Evolutionary conservation across 371 early-diverging fungal genomes (phyloP), one percentile per base, ranked within the genome.

Genomic region (Basidiobolus meristosporus): DNA sequence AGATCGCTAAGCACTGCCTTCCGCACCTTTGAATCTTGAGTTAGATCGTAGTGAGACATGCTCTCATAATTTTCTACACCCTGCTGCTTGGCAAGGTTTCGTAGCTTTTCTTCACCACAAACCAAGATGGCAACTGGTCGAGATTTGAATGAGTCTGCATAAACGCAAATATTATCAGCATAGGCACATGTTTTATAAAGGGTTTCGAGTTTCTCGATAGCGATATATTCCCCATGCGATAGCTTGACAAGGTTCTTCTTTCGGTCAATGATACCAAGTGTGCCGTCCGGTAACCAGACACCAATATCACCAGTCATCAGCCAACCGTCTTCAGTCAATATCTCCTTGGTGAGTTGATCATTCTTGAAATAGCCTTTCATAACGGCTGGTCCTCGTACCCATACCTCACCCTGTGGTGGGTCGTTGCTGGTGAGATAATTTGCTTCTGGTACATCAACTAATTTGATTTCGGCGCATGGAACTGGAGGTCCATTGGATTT

Each of bases 171-270:
- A 54, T 85, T 85, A 54, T 65, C 68, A 31, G 85, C 76, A 51
- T 62, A 78, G 10, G 68, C 43, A 36, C 74, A 73, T 41, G 70
- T 71, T 59, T 79, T 79, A 71, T 91, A 92, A 2, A 82, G 66
- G 3, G 88, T 74, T 60, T 99, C 99, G 29, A 99, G 62, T 51
- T 92, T 93, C 56, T 98, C 99, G 23, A 98, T 69, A 0, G 93
- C 93, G 57, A 82, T 85, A 62, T 98, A 99, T 62, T 99, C 99
- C n/a, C 99, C 99, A 48, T 83, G 74, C 30, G 64, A 63, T 20
- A 73, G 45, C n/a, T n/a, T n/a, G n/a, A n/a, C n/a, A n/a, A n/a
- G n/a, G n/a, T n/a, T n/a, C n/a, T n/a, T n/a, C n/a, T 54, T 99
- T 97, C 90, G 68, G 53, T 89, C 90, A 51, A 87, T 84, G 51